Percentiles rank a stretch among this genome's conserved stretches.
phyloP scores from a whole-genome alignment of 208 protist species.

The Kentomonas sorsogonicus region DNA sequence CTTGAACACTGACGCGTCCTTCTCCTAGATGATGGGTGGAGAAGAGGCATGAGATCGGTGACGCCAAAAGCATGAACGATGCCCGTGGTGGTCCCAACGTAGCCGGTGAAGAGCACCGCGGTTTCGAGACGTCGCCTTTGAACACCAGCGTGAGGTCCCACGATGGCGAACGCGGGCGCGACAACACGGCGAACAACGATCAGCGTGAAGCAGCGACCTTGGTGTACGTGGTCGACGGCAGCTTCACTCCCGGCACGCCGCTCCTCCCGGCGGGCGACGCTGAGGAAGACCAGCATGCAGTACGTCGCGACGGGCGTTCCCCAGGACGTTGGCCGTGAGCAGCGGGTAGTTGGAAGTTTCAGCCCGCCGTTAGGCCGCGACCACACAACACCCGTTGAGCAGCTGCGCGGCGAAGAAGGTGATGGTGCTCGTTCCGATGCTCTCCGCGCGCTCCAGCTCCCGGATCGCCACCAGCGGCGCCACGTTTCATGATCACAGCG shows the following conservation, averaged over 20 bases:
- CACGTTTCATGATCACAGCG: slow-evolving; percentile 43
- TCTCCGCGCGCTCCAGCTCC: slow-evolving; percentile 35
- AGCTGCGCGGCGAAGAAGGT: slow-evolving; percentile 59
- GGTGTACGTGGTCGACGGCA: slow-evolving; percentile 48
- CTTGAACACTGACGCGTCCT: slow-evolving; percentile 45
- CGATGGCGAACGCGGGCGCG: slow-evolving; percentile 18
- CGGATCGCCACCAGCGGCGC: slow-evolving; percentile 43
- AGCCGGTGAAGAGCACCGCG: slow-evolving; percentile 34
- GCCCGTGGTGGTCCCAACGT: slow-evolving; percentile 30
- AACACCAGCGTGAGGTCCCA: slow-evolving; percentile 32
- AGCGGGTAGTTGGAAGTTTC: slow-evolving; percentile 26
- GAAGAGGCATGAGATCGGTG: slow-evolving; percentile 39
- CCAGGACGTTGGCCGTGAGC: slow-evolving; percentile 42
- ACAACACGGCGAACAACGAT: slow-evolving; percentile 31
- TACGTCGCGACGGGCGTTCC: slow-evolving; percentile 55
- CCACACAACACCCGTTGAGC: slow-evolving; percentile 45
- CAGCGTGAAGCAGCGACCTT: slow-evolving; percentile 33
- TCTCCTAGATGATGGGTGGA: slow-evolving; percentile 45
- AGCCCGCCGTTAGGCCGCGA: slow-evolving; percentile 52
- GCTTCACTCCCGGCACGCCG: slow-evolving; percentile 26
- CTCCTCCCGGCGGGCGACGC: slow-evolving; percentile 45
- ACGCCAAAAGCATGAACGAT: slow-evolving; percentile 52
- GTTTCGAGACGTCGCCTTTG: slow-evolving; percentile 10
- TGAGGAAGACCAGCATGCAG: slow-evolving; percentile 48
- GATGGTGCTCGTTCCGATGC: slow-evolving; percentile 44